Conservation (phyloP, 148 eudicot species). For the Amaranthus hypochondriacus region DNA sequence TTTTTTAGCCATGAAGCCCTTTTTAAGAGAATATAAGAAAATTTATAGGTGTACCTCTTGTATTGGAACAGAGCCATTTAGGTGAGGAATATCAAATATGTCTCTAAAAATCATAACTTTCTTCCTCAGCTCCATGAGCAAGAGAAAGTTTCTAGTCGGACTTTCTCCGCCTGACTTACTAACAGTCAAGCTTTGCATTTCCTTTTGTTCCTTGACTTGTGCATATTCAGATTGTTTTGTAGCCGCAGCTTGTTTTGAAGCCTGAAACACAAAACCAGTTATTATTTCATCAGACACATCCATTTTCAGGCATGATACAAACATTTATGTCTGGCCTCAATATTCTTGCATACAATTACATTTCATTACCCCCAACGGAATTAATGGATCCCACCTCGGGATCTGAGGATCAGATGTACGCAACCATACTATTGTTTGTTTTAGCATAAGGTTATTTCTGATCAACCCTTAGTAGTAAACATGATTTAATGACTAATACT, state of each 20-base stretch:
- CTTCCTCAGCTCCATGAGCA: conserved; percentile 62
- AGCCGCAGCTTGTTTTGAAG: background rate
- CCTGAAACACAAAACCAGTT: conserved; percentile 15
- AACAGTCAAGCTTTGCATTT: conserved; percentile 29
- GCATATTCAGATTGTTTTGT: conserved; percentile 24
- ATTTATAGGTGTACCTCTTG: conserved; percentile 47
- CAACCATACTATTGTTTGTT: too few species aligned
- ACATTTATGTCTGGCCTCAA: background rate
- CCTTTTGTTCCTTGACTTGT: conserved; percentile 30
- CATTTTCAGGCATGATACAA: background rate
- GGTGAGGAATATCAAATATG: conserved; percentile 74
- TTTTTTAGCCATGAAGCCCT: background rate
- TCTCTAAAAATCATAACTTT: conserved; percentile 69
- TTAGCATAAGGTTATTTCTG: too few species aligned
- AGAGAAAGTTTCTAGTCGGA: conserved; percentile 36
- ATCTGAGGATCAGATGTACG: too few species aligned
- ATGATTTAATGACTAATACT: background rate
- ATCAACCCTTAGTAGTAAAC: too few species aligned
- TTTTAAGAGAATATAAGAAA: background rate
- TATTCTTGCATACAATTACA: too few species aligned
- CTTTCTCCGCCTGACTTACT: conserved; percentile 38
- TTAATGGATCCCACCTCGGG: too few species aligned
- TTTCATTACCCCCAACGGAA: too few species aligned
- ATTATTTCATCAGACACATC: background rate
- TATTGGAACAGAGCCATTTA: conserved; percentile 54